phyloP scores from a whole-genome alignment of 2,329 filamentous ascomycete species.

The Alternaria burnsii region DNA sequence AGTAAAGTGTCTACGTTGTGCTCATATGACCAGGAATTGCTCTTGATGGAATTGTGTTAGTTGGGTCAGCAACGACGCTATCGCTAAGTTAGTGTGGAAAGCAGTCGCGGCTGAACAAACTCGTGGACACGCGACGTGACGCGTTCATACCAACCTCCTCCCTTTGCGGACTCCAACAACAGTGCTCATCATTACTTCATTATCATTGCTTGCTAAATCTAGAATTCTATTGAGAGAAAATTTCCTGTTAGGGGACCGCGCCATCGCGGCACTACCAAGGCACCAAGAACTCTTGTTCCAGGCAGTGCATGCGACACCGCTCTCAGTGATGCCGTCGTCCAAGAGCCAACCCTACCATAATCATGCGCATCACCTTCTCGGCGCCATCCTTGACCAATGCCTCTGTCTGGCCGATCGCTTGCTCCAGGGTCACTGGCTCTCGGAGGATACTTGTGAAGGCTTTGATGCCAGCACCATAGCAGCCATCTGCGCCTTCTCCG shows the following conservation, averaged over 20 bases:
- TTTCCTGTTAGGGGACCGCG: background rate
- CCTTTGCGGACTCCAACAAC: background rate
- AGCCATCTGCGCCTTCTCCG: conserved; percentile 40
- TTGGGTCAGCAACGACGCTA: too few relatives aligned
- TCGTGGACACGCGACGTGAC: background rate
- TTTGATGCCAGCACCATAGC: conserved; percentile 43
- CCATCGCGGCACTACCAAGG: conserved; percentile 12
- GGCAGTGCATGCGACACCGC: conserved; percentile 12
- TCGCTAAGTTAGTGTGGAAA: background rate
- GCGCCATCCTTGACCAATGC: conserved; percentile 48
- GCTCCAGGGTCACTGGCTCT: conserved; percentile 45
- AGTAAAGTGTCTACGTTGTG: background rate
- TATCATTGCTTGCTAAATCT: background rate
- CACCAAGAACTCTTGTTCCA: conserved; percentile 7
- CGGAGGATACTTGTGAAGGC: conserved; percentile 50
- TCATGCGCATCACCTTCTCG: conserved; percentile 50
- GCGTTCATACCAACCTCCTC: background rate
- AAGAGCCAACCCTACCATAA: conserved; percentile 46
- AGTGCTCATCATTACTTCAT: conserved; percentile 3
- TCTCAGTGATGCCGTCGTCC: conserved; percentile 21
- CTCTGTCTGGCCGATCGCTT: conserved; percentile 48
- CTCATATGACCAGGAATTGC: background rate
- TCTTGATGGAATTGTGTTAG: background rate
- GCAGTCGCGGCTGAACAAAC: background rate
- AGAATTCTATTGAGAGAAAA: background rate